These are phyloP conservation scores for Didymella segeticola DNA, from an alignment of 2,329 filamentous ascomycete species.

Conservation along the genomic window DNA sequence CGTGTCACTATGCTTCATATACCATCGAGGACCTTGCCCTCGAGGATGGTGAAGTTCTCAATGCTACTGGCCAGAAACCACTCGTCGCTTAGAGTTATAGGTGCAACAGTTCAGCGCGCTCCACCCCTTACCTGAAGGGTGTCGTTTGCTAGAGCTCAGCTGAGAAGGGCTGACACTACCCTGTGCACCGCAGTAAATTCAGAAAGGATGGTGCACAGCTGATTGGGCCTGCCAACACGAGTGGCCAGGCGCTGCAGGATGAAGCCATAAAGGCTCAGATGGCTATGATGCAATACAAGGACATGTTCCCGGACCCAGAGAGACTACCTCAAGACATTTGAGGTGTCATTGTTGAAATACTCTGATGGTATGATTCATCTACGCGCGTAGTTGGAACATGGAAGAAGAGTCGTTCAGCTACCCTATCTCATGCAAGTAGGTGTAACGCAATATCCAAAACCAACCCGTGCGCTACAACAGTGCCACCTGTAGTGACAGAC, in stretches of 20 bases:
- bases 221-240: constrained; percentile 48
- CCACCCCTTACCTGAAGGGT: constrained; percentile 63
- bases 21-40: constrained; percentile 61
- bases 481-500: not conserved
- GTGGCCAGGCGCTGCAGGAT: constrained; percentile 32
- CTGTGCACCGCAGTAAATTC: constrained; percentile 55
- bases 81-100: constrained; percentile 64
- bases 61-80: constrained; percentile 55
- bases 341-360: not conserved
- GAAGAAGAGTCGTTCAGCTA: constrained; percentile 10
- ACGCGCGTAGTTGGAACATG: not conserved
- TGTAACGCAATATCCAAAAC: constrained; percentile 10
- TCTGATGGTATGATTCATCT: not conserved
- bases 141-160: constrained; percentile 63
- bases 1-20: no score
- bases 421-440: not conserved
- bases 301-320: not conserved
- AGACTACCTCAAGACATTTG: not conserved
- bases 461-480: not conserved
- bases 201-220: constrained; percentile 52
- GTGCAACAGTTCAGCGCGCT: constrained; percentile 60
- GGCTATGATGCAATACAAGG: not conserved
- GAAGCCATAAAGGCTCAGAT: constrained; percentile 17
- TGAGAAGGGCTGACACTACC: constrained; percentile 56
- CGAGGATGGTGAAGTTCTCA: constrained; percentile 61